These are phyloP conservation scores for Amanita phalloides DNA, from an alignment of 768 basidiomycete genomes.

Conservation along the genomic window DNA sequence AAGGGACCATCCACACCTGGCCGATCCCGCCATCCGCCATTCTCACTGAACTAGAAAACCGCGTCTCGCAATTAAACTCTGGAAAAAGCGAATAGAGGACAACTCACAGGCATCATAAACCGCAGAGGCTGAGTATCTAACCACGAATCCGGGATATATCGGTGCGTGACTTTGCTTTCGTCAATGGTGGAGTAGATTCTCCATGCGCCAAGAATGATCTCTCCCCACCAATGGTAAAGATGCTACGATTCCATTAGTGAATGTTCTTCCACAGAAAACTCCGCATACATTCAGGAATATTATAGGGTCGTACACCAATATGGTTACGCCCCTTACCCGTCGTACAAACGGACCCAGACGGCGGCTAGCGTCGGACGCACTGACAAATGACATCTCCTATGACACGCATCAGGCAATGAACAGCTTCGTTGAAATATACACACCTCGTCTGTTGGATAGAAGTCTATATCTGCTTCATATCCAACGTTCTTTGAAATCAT, in stretches of 20 bases:
- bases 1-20: constrained; percentile 56
- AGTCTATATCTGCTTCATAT: constrained; percentile 10
- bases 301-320: constrained; percentile 15
- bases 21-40: constrained; percentile 44
- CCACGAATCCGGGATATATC: constrained; percentile 5
- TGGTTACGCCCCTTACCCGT: constrained; percentile 12
- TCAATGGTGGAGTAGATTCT: constrained; percentile 23
- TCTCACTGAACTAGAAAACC: constrained; percentile 11
- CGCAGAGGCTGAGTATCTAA: constrained; percentile 10
- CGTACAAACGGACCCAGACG: constrained; percentile 13
- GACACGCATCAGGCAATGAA: background rate
- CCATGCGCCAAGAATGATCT: constrained; percentile 32
- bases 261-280: background rate
- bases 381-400: constrained; percentile 17
- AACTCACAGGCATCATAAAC: constrained; percentile 22
- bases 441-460: constrained; percentile 22
- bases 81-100: background rate
- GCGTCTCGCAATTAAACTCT: background rate
- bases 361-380: constrained; percentile 10
- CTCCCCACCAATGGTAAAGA: constrained; percentile 38
- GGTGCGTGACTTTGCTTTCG: background rate
- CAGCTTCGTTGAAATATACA: constrained; percentile 1
- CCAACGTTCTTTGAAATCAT: constrained; percentile 25
- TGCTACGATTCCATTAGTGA: constrained; percentile 18
- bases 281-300: constrained; percentile 16